Conservation (phyloP, 768 basidiomycete species). For the Boletus vinaceobasis region DNA sequence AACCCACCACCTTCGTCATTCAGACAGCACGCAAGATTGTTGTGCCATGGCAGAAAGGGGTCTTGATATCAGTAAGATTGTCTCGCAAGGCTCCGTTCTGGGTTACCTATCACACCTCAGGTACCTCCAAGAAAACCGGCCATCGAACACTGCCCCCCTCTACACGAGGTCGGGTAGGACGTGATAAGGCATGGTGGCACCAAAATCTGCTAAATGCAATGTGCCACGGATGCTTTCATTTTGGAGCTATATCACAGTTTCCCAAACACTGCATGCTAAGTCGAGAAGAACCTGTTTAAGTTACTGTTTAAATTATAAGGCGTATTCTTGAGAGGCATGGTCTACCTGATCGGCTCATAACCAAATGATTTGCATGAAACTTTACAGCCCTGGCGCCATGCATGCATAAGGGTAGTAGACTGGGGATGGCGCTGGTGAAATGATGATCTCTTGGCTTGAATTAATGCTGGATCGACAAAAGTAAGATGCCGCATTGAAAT, state of each 20-base stretch:
- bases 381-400: background rate
- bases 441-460: background rate
- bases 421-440: background rate
- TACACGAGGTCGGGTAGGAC: constrained; percentile 21
- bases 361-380: constrained; percentile 3
- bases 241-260: background rate
- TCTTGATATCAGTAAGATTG: constrained; percentile 20
- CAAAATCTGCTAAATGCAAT: background rate
- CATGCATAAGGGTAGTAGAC: background rate
- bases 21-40: constrained; percentile 20
- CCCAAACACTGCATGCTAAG: constrained; percentile 1
- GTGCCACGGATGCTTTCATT: constrained; percentile 14
- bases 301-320: constrained; percentile 1
- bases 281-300: background rate
- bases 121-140: constrained; percentile 22
- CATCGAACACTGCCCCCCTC: constrained; percentile 5
- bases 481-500: background rate
- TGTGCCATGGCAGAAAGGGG: constrained; percentile 18
- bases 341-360: constrained; percentile 3
- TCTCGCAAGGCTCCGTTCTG: background rate
- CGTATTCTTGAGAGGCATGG: background rate
- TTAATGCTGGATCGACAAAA: constrained; percentile 3
- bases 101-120: constrained; percentile 15
- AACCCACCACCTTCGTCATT: constrained; percentile 22
- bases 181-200: constrained; percentile 9